A percentile compares a stretch with the other conserved stretches of the same genome.
Conservation (phyloP, 2,329 filamentous ascomycete species). For the Colletotrichum destructivum region DNA sequence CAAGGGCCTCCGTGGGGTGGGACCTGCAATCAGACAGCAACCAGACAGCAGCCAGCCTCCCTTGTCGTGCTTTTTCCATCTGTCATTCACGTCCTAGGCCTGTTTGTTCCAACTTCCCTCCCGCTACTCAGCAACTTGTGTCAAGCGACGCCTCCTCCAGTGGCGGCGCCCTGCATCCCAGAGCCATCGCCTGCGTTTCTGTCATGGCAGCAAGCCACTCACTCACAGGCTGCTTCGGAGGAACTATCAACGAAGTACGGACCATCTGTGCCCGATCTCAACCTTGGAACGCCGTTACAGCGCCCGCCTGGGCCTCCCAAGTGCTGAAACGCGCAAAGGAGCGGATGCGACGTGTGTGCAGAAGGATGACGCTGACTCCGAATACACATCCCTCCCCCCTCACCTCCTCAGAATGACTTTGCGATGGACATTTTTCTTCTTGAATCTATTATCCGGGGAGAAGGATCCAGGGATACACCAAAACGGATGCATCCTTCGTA, state of each 20-base stretch:
- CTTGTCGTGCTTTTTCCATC: neutral
- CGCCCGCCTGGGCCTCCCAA: constrained; percentile 34
- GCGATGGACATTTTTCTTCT: neutral
- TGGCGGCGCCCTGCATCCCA: neutral
- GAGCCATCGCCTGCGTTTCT: no score
- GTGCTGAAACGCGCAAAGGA: constrained; percentile 38
- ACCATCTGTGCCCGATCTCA: constrained; percentile 29
- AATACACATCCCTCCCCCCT: neutral
- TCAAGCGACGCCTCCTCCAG: neutral
- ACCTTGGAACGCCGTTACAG: constrained; percentile 28
- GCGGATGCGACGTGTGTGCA: constrained; percentile 24
- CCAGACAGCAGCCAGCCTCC: neutral
- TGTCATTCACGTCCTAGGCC: neutral
- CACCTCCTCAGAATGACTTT: neutral
- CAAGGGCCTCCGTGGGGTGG: neutral
- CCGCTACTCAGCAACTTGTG: neutral
- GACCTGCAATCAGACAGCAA: constrained; percentile 14
- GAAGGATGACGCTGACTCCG: constrained; percentile 25
- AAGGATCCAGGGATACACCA: neutral
- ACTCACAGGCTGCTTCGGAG: neutral
- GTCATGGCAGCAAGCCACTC: neutral
- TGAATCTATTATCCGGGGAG: neutral
- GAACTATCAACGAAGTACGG: neutral
- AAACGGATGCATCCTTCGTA: neutral
- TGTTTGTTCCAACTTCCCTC: neutral